phyloP scores from a whole-genome alignment of 2,329 filamentous ascomycete genomes.

The Escovopsis sp. region DNA sequence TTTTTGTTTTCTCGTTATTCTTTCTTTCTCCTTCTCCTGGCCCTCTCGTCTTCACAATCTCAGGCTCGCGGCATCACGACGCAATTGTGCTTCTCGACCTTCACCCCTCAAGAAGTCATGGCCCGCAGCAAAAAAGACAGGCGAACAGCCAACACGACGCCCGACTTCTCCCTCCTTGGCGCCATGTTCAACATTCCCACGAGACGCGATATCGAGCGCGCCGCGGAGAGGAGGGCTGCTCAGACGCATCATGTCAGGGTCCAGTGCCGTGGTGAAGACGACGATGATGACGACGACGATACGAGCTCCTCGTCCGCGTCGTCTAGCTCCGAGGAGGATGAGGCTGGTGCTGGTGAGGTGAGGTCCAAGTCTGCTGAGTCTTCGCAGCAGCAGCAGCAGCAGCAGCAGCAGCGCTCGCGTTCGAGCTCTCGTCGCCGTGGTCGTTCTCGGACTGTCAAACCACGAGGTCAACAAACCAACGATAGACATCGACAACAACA shows the following conservation, averaged over 20 bases:
- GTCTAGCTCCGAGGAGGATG: too few species aligned
- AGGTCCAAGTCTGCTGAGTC: neutral
- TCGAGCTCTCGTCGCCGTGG: too few species aligned
- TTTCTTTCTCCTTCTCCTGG: neutral
- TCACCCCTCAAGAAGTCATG: constrained; percentile 4
- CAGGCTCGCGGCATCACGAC: neutral
- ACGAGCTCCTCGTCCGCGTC: neutral
- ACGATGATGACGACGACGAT: neutral
- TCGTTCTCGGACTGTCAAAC: too few species aligned
- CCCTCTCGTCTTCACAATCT: neutral
- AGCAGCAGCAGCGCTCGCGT: too few species aligned
- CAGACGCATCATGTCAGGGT: neutral
- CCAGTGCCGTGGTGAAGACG: constrained; percentile 4
- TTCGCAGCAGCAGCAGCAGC: too few species aligned
- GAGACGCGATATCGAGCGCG: constrained; percentile 6
- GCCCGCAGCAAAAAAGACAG: constrained; percentile 6
- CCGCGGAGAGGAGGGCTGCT: neutral
- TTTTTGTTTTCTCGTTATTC: neutral
- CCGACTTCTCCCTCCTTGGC: constrained; percentile 8
- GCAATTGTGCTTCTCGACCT: neutral
- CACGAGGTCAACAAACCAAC: too few species aligned
- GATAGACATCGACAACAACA: too few species aligned
- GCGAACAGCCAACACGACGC: constrained; percentile 1
- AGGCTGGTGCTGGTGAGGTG: neutral
- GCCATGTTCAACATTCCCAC: constrained; percentile 10